Percentiles rank a stretch among this genome's conserved stretches.
phyloP scores from a whole-genome alignment of 140 eudicot species.

The Ambrosia hybrid region DNA sequence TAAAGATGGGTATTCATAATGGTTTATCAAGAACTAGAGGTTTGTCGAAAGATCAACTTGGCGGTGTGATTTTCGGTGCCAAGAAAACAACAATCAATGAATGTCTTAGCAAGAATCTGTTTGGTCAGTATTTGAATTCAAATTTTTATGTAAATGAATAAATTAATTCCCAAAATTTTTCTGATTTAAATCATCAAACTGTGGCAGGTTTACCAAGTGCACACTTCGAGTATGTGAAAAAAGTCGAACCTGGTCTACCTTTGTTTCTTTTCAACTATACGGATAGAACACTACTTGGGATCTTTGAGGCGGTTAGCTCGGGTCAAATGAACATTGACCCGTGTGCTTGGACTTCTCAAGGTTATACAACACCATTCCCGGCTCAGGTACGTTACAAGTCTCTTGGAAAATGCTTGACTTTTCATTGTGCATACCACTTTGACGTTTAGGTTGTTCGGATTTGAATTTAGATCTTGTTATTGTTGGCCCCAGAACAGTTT shows the following conservation, averaged over 20 bases:
- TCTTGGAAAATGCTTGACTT: conserved; percentile 13
- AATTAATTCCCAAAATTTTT: neutral
- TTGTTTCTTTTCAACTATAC: conserved; percentile 75
- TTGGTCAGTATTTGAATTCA: neutral
- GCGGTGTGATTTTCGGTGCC: neutral
- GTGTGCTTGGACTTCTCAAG: conserved; percentile 77
- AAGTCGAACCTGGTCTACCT: conserved; percentile 78
- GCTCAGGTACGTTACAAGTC: conserved; percentile 63
- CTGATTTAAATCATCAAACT: conserved; percentile 9
- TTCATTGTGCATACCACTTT: conserved; percentile 3
- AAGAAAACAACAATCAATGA: neutral
- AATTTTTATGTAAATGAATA: neutral
- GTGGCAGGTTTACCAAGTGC: conserved; percentile 68
- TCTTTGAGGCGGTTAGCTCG: conserved; percentile 84
- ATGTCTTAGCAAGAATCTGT: neutral
- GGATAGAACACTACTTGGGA: conserved; percentile 65
- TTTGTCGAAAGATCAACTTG: neutral
- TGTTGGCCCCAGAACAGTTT: no score
- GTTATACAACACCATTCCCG: conserved; percentile 65
- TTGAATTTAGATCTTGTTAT: neutral
- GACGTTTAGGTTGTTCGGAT: neutral
- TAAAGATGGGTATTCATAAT: neutral
- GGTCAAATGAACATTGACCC: conserved; percentile 75
- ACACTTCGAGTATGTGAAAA: conserved; percentile 63
- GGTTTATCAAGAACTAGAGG: neutral